phyloP scores from a whole-genome alignment of 768 basidiomycete species.

The Trametes gibbosa region DNA sequence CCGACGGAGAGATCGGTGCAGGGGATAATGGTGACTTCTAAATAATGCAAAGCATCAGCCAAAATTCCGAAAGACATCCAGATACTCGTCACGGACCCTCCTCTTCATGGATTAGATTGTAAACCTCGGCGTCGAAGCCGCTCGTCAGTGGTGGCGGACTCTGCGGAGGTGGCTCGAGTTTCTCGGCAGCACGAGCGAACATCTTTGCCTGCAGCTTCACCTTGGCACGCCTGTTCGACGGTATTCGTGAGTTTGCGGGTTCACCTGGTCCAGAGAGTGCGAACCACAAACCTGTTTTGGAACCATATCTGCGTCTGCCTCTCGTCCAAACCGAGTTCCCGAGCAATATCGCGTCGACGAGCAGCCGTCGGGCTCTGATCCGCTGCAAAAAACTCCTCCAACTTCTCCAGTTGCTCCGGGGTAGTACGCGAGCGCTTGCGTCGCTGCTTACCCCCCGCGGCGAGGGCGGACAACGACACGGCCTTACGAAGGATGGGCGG shows the following conservation, averaged over 20 bases:
- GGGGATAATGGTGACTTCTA: conserved; percentile 74
- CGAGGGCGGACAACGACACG: conserved; percentile 15
- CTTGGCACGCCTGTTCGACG: conserved; percentile 73
- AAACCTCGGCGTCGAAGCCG: conserved; percentile 57
- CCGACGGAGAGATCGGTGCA: conserved; percentile 75
- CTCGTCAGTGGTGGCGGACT: conserved; percentile 50
- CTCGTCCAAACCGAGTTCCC: conserved; percentile 76
- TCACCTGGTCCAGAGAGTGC: conserved; percentile 6
- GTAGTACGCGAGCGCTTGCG: conserved; percentile 63
- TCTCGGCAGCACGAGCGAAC: conserved; percentile 32
- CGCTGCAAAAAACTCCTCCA: conserved; percentile 65
- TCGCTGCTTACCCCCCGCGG: conserved; percentile 47
- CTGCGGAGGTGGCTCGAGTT: conserved; percentile 41
- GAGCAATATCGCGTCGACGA: conserved; percentile 70
- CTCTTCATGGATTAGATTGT: conserved; percentile 69
- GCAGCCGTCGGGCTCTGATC: conserved; percentile 74
- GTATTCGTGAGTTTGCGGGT: background rate
- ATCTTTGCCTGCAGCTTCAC: conserved; percentile 63
- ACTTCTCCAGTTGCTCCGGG: conserved; percentile 72
- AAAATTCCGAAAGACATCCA: no score
- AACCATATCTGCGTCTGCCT: conserved; percentile 91
- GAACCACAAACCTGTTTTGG: conserved; percentile 63
- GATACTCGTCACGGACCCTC: conserved; percentile 52
- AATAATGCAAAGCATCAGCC: background rate
- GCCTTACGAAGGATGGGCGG: conserved; percentile 6